phyloP scores from a whole-genome alignment of 2,329 filamentous ascomycete species.

The Colletotrichum endophyticum region DNA sequence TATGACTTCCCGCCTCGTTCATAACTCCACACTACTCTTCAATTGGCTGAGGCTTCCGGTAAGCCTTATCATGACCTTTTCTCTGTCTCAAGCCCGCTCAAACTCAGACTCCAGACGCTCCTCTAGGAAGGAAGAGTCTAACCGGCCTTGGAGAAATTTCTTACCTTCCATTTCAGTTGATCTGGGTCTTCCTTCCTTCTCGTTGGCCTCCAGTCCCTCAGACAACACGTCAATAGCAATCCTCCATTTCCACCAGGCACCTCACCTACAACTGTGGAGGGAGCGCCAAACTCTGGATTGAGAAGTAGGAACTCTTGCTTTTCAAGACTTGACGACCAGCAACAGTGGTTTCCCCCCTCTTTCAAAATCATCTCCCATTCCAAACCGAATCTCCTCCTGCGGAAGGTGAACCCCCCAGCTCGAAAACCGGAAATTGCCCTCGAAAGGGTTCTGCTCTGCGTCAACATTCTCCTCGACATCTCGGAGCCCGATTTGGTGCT shows the following conservation, averaged over 20 bases:
- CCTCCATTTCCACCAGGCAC: background rate
- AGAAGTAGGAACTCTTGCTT: background rate
- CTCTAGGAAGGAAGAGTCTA: background rate
- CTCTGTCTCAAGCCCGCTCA: background rate
- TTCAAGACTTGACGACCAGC: background rate
- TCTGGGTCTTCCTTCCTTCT: background rate
- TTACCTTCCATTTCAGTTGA: background rate
- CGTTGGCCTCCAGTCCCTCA: background rate
- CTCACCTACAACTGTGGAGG: background rate
- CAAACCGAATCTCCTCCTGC: background rate
- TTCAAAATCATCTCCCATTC: background rate
- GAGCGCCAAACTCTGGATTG: background rate
- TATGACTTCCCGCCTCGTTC: background rate
- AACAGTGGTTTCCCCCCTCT: background rate
- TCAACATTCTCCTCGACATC: background rate
- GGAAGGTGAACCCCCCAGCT: background rate
- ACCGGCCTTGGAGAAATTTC: background rate
- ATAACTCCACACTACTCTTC: background rate
- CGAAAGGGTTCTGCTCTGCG: background rate
- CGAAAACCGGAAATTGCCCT: background rate
- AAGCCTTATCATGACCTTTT: background rate
- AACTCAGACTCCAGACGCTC: background rate
- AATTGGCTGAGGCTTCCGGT: background rate
- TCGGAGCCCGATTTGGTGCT: background rate
- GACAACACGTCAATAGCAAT: background rate